A percentile compares a stretch with the other conserved stretches of the same genome.
Conservation (phyloP, 1,139 yeast genomes). For the Debaryomyces coudertii region DNA sequence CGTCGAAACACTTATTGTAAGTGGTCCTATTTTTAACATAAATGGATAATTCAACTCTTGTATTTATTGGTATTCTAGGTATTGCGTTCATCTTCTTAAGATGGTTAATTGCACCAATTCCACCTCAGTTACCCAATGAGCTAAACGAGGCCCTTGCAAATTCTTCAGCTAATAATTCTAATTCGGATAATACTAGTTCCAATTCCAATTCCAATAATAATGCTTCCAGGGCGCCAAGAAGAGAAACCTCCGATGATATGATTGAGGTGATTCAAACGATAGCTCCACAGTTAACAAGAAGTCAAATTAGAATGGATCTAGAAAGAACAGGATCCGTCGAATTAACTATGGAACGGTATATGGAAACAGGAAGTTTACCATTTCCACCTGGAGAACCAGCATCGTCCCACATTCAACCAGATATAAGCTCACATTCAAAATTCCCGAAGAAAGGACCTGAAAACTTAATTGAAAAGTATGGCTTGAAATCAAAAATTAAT, state of each 20-base stretch:
- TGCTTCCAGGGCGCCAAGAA: conserved; percentile 31
- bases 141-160: conserved; percentile 14
- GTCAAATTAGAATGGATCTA: conserved; percentile 69
- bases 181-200: not conserved
- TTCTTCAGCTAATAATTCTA: conserved; percentile 3
- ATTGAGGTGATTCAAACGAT: conserved; percentile 81
- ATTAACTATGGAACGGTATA: conserved; percentile 69
- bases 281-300: conserved; percentile 71
- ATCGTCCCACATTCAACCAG: conserved; percentile 12
- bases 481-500: conserved; percentile 25
- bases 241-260: conserved; percentile 79
- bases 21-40: not conserved
- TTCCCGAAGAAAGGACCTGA: conserved; percentile 17
- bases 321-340: conserved; percentile 80
- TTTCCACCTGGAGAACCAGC: conserved; percentile 55
- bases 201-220: not conserved
- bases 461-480: conserved; percentile 45
- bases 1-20: not conserved
- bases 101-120: conserved; percentile 63
- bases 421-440: conserved; percentile 4
- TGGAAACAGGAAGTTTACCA: conserved; percentile 68
- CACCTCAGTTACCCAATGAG: conserved; percentile 35
- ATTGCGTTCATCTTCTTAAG: conserved; percentile 60
- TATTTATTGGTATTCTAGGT: conserved; percentile 52
- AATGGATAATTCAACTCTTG: conserved; percentile 58